Percentiles rank a stretch among this genome's conserved stretches.
Evolutionary conservation across 2,329 filamentous ascomycete species (phyloP).

Genomic region (Colletotrichum liriopes): DNA sequence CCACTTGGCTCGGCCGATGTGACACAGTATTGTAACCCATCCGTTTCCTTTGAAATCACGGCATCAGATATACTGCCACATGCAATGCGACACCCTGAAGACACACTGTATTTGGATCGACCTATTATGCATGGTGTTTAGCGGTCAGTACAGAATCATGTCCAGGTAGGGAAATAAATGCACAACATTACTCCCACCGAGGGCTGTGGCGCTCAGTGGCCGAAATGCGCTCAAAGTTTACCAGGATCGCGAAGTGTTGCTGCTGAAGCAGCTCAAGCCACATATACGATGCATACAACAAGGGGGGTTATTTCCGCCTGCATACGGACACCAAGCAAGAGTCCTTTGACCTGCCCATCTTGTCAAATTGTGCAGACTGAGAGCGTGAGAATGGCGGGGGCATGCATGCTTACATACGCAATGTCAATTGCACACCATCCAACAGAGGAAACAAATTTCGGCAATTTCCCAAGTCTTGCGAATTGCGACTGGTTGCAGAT

Average conservation of each 20-base stretch:
- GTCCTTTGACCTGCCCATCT: slow-evolving; percentile 6
- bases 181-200: too few relatives aligned
- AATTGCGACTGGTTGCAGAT: slow-evolving; percentile 4
- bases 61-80: slow-evolving; percentile 1
- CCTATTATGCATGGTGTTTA: neutral
- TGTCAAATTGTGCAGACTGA: too few relatives aligned
- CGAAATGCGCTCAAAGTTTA: too few relatives aligned
- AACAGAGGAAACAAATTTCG: slow-evolving; percentile 2
- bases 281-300: too few relatives aligned
- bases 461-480: neutral
- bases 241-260: too few relatives aligned
- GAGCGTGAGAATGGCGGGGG: neutral
- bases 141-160: too few relatives aligned
- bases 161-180: too few relatives aligned
- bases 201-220: too few relatives aligned
- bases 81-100: neutral
- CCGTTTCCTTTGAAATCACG: slow-evolving; percentile 2
- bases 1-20: slow-evolving; percentile 29
- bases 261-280: too few relatives aligned
- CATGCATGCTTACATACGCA: neutral
- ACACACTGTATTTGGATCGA: slow-evolving; percentile 27
- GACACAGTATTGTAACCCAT: slow-evolving; percentile 35
- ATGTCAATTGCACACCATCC: slow-evolving; percentile 12
- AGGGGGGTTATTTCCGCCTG: too few relatives aligned
- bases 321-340: neutral